Evolutionary conservation across 208 protist species (phyloP), one percentile per base, ranked within the genome.

Genomic region (Herpetomonas tarakana): DNA sequence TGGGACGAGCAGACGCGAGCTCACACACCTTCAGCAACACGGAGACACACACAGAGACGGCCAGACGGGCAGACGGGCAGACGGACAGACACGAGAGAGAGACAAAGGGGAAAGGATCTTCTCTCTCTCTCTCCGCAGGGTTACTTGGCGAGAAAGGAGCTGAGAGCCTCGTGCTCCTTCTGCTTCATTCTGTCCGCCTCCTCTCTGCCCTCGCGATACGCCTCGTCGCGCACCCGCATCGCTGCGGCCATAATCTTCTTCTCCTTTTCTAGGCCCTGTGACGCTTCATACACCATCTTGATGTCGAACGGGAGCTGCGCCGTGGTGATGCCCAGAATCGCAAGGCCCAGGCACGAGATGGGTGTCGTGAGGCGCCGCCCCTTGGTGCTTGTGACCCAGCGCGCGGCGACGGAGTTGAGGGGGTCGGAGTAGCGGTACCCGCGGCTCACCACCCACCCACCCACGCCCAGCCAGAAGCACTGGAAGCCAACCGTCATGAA

Each of bases 351-450:
- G 41, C 76, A 74, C 19, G 82, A 72, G 35, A 90, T 58, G n/a
- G 86, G 86, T 0, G 81, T 90, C 25, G 71, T 86, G 31, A 83
- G 56, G 3, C 78, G 79, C 25, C 75, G 78, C 31, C 88, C 24
- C 2, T 53, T 21, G 14, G 68, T 59, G 64, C 76, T 69, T 22
- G 70, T 63, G 38, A 68, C 75, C 71, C 78, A 82, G 12, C 73
- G 65, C 9, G 78, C 76, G 2, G 76, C 58, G 27, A 90, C 25
- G 2, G 86, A 93, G 62, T 89, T 79, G 27, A 86, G 69, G 3
- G 86, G 86, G 66, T 89, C 80, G 4, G 76, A 82, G 67, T 85
- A 88, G 22, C 70, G 64, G 31, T 77, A 74, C 2, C 86, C 81
- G 9, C 86, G 86, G 50, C 72, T 68, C 21, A 83, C 45, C 31